These are phyloP conservation scores for Xylariales sp. DNA, from an alignment of 2,329 filamentous ascomycete genomes.

Conservation along the genomic window DNA sequence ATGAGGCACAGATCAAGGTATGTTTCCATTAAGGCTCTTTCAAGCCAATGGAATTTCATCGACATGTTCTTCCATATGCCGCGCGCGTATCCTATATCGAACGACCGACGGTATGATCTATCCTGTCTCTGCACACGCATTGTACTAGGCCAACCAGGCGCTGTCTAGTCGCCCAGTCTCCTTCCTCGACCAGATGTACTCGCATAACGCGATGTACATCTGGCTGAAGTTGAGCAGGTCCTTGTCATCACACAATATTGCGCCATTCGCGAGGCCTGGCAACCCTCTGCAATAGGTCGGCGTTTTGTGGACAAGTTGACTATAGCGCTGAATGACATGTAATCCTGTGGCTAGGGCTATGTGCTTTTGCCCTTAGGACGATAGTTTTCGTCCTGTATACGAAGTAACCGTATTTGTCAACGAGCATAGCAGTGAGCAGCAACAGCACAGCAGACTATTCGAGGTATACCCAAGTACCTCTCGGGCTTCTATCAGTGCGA, in stretches of 20 bases:
- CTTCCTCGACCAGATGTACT: slow-evolving; percentile 29
- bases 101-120: slow-evolving; percentile 19
- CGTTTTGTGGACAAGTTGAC: slow-evolving; percentile 22
- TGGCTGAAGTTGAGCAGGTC: slow-evolving; percentile 57
- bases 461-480: background rate
- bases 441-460: slow-evolving; percentile 13
- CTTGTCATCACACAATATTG: slow-evolving; percentile 41
- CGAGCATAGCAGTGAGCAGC: slow-evolving; percentile 51
- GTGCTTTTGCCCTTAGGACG: slow-evolving; percentile 13
- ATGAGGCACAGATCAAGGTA: slow-evolving; percentile 99
- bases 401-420: slow-evolving; percentile 27
- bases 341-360: slow-evolving; percentile 15
- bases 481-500: too few species aligned
- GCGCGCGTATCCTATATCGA: slow-evolving; percentile 21
- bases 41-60: slow-evolving; percentile 66
- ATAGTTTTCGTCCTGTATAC: slow-evolving; percentile 12
- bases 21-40: slow-evolving; percentile 81
- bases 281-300: slow-evolving; percentile 33
- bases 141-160: slow-evolving; percentile 14
- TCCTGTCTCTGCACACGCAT: slow-evolving; percentile 11
- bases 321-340: slow-evolving; percentile 20
- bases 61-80: slow-evolving; percentile 45
- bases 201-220: too few species aligned
- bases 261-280: slow-evolving; percentile 45
- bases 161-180: slow-evolving; percentile 30